These are phyloP conservation scores for Myriosclerotinia scirpicola DNA, from an alignment of 2,329 filamentous ascomycete species.

Conservation along the genomic window DNA sequence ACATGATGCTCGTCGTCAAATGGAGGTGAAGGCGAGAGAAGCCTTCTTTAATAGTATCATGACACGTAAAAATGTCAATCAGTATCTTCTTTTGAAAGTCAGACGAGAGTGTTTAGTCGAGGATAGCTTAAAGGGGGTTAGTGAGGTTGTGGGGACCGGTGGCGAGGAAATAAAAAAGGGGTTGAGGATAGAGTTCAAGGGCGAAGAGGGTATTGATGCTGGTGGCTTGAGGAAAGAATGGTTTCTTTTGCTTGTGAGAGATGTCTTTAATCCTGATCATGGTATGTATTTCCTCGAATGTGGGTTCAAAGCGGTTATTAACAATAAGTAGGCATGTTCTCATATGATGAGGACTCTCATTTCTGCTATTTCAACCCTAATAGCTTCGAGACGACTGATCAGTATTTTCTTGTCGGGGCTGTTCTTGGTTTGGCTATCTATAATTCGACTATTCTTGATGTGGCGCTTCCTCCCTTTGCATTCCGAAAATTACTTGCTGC, in stretches of 20 bases:
- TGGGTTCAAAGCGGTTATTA: constrained; percentile 22
- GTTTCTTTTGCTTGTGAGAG: constrained; percentile 84
- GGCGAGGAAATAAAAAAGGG: constrained; percentile 89
- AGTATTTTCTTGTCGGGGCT: constrained; percentile 87
- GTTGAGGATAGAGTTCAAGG: constrained; percentile 78
- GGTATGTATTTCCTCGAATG: constrained; percentile 53
- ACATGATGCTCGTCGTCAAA: constrained; percentile 82
- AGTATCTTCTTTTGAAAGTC: constrained; percentile 75
- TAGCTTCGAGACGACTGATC: constrained; percentile 86
- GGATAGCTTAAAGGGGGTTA: constrained; percentile 81
- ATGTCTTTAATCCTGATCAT: constrained; percentile 88
- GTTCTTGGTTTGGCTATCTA: constrained; percentile 89
- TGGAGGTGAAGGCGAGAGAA: constrained; percentile 84
- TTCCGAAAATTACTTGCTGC: constrained; percentile 84
- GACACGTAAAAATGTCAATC: constrained; percentile 69
- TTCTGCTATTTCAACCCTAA: constrained; percentile 93
- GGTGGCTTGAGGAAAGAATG: constrained; percentile 91
- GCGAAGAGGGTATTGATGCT: constrained; percentile 88
- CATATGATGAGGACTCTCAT: constrained; percentile 86
- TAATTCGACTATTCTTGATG: constrained; percentile 89
- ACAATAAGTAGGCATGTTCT: constrained; percentile 68
- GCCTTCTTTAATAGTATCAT: constrained; percentile 90
- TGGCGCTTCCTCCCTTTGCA: constrained; percentile 83
- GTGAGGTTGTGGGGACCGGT: constrained; percentile 77
- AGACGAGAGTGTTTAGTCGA: constrained; percentile 84